phyloP scores from a whole-genome alignment of 192 early-diverging fungal species.

The Endogone sp. region DNA sequence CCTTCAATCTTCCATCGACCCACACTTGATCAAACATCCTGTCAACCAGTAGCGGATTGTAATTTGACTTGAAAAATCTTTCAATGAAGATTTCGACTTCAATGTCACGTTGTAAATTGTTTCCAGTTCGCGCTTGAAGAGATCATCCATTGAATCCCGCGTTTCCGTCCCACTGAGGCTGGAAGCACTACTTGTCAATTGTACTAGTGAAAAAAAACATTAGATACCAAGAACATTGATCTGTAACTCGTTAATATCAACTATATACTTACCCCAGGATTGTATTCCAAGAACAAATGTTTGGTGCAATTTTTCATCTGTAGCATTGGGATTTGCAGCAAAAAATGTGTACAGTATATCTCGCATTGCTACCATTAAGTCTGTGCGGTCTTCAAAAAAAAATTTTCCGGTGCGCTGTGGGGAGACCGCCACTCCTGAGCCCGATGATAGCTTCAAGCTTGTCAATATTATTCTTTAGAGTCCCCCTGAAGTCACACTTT shows the following conservation, averaged over 20 bases:
- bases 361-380: conserved; percentile 14
- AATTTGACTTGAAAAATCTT: too few species aligned
- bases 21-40: too few species aligned
- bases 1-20: too few species aligned
- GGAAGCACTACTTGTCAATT: too few species aligned
- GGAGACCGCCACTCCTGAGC: conserved; percentile 23
- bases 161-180: too few species aligned
- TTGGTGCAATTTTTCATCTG: conserved; percentile 19
- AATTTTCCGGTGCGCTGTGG: conserved; percentile 21
- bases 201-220: too few species aligned
- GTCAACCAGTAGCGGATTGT: too few species aligned
- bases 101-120: too few species aligned
- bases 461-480: conserved; percentile 16
- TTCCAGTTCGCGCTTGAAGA: too few species aligned
- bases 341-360: conserved; percentile 19
- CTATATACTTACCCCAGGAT: conserved; percentile 24
- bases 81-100: too few species aligned
- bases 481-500: conserved; percentile 19
- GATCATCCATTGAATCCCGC: too few species aligned
- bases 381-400: conserved; percentile 3
- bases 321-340: conserved; percentile 2
- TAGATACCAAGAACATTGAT: too few species aligned
- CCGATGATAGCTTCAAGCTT: conserved; percentile 22
- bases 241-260: conserved; percentile 7
- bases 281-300: conserved; percentile 18